Evolutionary conservation across 23 red algal genomes (phyloP).

Genomic region (Gracilariopsis chorda): DNA sequence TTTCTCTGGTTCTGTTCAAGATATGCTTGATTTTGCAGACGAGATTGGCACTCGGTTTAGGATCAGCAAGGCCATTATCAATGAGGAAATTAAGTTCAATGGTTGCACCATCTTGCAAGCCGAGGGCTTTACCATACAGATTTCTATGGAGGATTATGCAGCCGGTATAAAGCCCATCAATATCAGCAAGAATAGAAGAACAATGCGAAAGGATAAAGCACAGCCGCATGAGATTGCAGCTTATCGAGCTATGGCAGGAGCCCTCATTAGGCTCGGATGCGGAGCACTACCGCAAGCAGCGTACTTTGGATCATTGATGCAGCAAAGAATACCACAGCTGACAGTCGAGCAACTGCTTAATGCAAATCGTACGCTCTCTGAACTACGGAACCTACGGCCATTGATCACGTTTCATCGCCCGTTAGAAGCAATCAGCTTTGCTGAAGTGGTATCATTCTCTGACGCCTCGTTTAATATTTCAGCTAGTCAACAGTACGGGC

Average conservation of each 20-base stretch:
- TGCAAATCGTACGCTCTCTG: background rate
- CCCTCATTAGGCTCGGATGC: background rate
- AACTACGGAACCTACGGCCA: background rate
- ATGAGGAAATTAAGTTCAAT: background rate
- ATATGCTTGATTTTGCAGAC: background rate
- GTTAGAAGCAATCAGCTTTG: background rate
- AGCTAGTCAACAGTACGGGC: background rate
- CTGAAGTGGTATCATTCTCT: background rate
- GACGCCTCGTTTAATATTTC: slow-evolving; percentile 28
- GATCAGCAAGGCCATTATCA: slow-evolving; percentile 3
- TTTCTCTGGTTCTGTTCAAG: background rate
- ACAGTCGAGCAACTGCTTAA: background rate
- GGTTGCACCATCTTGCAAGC: background rate
- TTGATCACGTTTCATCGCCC: background rate
- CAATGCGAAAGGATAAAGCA: background rate
- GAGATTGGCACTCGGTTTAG: background rate
- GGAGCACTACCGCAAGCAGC: slow-evolving; percentile 16
- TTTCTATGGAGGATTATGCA: background rate
- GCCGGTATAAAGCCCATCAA: background rate
- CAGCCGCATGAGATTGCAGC: background rate
- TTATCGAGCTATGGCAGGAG: background rate
- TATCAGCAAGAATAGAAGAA: background rate
- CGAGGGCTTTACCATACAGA: background rate
- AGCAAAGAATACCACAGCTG: background rate
- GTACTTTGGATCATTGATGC: slow-evolving; percentile 20